Base-by-base conservation (phyloP, 2,329 filamentous ascomycete genomes). In the Myriangium duriaei region DNA sequence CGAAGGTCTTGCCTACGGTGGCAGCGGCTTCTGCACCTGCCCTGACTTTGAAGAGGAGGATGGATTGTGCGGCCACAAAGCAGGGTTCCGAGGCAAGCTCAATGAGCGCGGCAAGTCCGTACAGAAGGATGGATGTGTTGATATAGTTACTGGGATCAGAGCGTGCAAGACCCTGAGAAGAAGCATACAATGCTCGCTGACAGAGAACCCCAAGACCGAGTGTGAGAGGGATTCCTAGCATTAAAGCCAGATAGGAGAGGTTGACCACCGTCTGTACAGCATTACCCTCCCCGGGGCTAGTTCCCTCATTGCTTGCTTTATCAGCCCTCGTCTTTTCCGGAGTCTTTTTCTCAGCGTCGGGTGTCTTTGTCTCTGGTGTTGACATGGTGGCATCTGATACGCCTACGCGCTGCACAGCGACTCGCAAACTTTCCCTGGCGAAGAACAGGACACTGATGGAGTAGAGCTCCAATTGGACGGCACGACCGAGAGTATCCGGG, bases 371-470 rank as follows among this genome's bases (percentile, higher is more conserved):
- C 12, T 13, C 4, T 7, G n/a, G 4, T 6, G 36, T 13, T 16
- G 36, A 16, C 7, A 26, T 26, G 21, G 21, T n/a, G n/a, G 21
- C 21, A n/a, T 37, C 21, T 46, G 87, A 26, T n/a, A 26, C 21
- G 13, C 29, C 36, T n/a, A 33, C 81, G 36, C 91, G 72, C 60
- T 96, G 88, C 24, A 94, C 74, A 16, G 88, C 86, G n/a, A 94
- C 80, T 11, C 91, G 79, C 34, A 96, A 64, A 51, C 81, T 88
- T 61, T 98, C 91, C 28, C 91, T 74, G 0, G 91, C 81, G 53
- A 98, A 96, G 59, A 93, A 95, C 1, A 98, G 70, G n/a, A 92
- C 79, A 0, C 86, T 85, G 31, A 93, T 80, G 42, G 88, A 87
- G 58, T 87, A 95, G 1, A 96, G 76, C 51, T 98, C 91, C 3